Evolutionary conservation across 2,329 filamentous ascomycete genomes (phyloP), one percentile per base, ranked within the genome.

Genomic region (Monosporascus sp.): DNA sequence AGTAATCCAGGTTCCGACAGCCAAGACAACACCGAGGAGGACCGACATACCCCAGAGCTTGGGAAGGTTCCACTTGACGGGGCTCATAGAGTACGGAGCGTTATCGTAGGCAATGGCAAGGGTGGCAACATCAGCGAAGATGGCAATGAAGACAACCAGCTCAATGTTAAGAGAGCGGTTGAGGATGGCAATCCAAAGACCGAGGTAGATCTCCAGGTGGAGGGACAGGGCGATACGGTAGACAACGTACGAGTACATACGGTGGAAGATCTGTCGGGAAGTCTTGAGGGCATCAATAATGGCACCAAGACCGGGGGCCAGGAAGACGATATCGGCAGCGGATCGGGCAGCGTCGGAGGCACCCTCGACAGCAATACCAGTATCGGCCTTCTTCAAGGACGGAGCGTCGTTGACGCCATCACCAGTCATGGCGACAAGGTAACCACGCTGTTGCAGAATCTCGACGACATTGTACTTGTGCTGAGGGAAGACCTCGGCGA

Each of bases 401-500:
- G 91, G 89, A 60, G 91, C 91, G 74, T 96, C 91, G 76, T 96
- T 96, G 76, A 96, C 91, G 82, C 91, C 91, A 64, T 96, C 91
- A 80, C 91, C 91, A 74, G 91, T 96, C 91, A 96, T 96, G 71
- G 91, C 91, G 75, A 95, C 91, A 41, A 96, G 84, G 75, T 95
- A 92, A 62, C 91, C 91, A 84, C 91, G 89, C 77, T 93, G 88
- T 77, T 96, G 91, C 49, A 96, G 83, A 68, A 95, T 95, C 75
- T 95, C 90, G 65, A 96, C 91, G 72, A 94, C 90, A 61, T 91
- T 89, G 78, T 92, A 95, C 80, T 96, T 96, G 82, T 96, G 91
- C 76, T 96, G 89, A 64, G 91, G 91, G 80, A 94, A 95, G 54
- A 96, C 91, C 71, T 96, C 91, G 61, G 91, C 91, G 74, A 96